A percentile compares a stretch with the other conserved stretches of the same genome.
These are phyloP conservation scores for Penicillium coprophilum DNA, from an alignment of 495 filamentous ascomycete species.

Conservation along the genomic window DNA sequence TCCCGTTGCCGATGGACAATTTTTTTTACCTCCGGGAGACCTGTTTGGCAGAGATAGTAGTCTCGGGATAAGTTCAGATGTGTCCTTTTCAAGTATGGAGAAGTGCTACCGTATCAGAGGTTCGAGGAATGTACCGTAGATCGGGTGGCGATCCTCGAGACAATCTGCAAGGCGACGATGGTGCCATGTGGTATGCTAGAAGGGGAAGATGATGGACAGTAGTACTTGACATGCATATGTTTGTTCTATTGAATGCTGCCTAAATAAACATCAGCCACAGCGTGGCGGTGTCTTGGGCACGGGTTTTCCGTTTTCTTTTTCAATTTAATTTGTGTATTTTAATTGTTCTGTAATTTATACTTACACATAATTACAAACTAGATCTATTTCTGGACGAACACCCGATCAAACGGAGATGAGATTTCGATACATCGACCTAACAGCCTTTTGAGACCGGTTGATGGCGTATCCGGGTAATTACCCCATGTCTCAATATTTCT, in stretches of 20 bases:
- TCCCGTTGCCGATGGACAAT: conserved; percentile 3
- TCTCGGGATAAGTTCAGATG: background rate
- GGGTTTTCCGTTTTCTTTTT: no score
- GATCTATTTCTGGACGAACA: conserved; percentile 5
- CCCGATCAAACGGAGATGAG: conserved; percentile 11
- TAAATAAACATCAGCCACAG: conserved; percentile 2
- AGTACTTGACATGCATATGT: conserved; percentile 9
- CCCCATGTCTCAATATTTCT: background rate
- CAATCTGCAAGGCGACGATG: conserved; percentile 34
- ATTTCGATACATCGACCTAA: conserved; percentile 19
- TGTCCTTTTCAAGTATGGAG: conserved; percentile 20
- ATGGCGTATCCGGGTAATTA: background rate
- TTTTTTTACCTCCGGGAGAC: background rate
- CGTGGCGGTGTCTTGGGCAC: background rate
- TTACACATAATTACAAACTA: background rate
- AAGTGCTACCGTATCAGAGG: conserved; percentile 32
- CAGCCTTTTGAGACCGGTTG: no score
- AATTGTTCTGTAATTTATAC: background rate
- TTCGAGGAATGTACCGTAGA: conserved; percentile 24
- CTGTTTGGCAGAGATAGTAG: conserved; percentile 3
- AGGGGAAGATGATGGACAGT: conserved; percentile 10
- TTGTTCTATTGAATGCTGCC: conserved; percentile 3
- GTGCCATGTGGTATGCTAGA: conserved; percentile 26
- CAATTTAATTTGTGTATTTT: background rate
- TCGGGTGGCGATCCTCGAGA: conserved; percentile 22